Conservation (phyloP, 1,139 yeast genomes). For the Yamadazyma jaroonii region DNA sequence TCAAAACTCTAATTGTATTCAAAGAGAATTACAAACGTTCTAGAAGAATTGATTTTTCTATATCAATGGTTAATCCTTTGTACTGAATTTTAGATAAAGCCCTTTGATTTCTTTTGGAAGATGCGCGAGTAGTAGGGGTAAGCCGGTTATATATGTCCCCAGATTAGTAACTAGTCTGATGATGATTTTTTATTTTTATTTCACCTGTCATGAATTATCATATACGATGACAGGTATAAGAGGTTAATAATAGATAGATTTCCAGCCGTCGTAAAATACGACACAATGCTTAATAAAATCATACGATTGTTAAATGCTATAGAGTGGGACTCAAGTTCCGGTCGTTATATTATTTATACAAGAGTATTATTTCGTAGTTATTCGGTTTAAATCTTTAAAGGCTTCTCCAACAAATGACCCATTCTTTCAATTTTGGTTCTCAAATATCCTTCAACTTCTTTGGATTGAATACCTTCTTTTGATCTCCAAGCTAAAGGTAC, state of each 20-base stretch:
- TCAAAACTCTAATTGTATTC: too few relatives aligned
- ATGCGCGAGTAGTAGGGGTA: neutral
- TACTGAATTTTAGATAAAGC: neutral
- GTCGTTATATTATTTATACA: neutral
- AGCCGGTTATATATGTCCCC: neutral
- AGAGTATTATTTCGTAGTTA: neutral
- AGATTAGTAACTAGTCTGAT: neutral
- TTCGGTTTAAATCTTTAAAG: constrained; percentile 10
- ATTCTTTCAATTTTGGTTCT: constrained; percentile 92
- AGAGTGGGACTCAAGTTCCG: too few relatives aligned
- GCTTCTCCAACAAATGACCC: constrained; percentile 69
- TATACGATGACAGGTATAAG: too few relatives aligned
- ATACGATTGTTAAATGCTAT: too few relatives aligned
- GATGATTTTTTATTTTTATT: too few relatives aligned
- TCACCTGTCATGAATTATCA: too few relatives aligned
- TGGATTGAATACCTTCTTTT: constrained; percentile 67
- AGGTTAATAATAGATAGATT: too few relatives aligned
- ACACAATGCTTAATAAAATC: too few relatives aligned
- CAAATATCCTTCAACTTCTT: constrained; percentile 88
- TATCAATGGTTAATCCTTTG: neutral
- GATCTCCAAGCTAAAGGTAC: constrained; percentile 86
- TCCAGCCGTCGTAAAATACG: too few relatives aligned
- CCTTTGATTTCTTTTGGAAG: neutral
- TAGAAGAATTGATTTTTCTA: too few relatives aligned
- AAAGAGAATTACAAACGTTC: neutral